These are phyloP conservation scores for Hortaea sp. DNA, from an alignment of 2,329 filamentous ascomycete species.

Conservation along the genomic window DNA sequence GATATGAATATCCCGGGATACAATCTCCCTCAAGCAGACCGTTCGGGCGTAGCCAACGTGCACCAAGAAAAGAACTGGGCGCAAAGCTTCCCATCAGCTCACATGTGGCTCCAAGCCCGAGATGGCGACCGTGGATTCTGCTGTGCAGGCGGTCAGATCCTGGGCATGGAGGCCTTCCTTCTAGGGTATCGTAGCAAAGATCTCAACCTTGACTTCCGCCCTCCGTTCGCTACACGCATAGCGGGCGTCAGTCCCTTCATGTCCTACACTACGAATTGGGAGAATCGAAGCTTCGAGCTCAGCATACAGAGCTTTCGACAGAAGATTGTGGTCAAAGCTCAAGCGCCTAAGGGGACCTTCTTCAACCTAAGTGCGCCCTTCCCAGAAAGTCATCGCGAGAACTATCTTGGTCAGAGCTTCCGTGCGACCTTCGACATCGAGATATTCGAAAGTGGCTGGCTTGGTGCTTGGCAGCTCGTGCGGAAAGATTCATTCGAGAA, in stretches of 20 bases:
- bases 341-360: slow-evolving; percentile 34
- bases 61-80: slow-evolving; percentile 46
- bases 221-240: slow-evolving; percentile 33
- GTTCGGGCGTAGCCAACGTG: slow-evolving; percentile 27
- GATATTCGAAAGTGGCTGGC: slow-evolving; percentile 30
- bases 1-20: slow-evolving; percentile 27
- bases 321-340: slow-evolving; percentile 32
- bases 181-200: slow-evolving; percentile 34
- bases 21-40: slow-evolving; percentile 17
- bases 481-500: slow-evolving; percentile 32
- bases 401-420: slow-evolving; percentile 39
- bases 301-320: slow-evolving; percentile 29
- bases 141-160: slow-evolving; percentile 30
- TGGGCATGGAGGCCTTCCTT: slow-evolving; percentile 36
- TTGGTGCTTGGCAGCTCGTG: slow-evolving; percentile 31
- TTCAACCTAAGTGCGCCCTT: slow-evolving; percentile 39
- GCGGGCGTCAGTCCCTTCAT: slow-evolving; percentile 33
- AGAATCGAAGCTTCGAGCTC: slow-evolving; percentile 28
- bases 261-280: slow-evolving; percentile 31
- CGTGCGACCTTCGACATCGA: slow-evolving; percentile 34
- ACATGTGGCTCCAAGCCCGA: slow-evolving; percentile 32
- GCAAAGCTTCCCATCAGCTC: slow-evolving; percentile 34
- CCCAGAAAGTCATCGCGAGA: slow-evolving; percentile 34
- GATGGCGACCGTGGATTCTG: slow-evolving; percentile 21
- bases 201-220: slow-evolving; percentile 32